phyloP scores from a whole-genome alignment of 306 rosid genomes.

The Heteromeles arbutifolia region DNA sequence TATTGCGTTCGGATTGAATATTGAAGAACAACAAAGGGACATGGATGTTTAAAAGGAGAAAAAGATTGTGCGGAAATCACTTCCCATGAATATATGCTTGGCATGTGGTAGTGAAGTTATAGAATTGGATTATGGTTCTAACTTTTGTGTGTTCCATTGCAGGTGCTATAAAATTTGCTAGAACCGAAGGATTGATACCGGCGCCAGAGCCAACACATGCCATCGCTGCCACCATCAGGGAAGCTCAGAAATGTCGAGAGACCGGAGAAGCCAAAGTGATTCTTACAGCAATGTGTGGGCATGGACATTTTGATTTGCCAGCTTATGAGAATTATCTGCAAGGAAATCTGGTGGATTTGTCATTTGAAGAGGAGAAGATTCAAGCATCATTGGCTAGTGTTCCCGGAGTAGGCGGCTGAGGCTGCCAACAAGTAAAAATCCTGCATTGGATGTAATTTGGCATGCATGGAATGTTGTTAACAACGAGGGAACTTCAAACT shows the following conservation, averaged over 20 bases:
- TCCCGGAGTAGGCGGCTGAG: slow-evolving; percentile 43
- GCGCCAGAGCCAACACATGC: slow-evolving; percentile 97
- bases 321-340: slow-evolving; percentile 79
- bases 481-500: too few species aligned
- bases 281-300: slow-evolving; percentile 95
- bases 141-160: slow-evolving; percentile 7
- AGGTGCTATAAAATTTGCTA: slow-evolving; percentile 89
- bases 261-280: slow-evolving; percentile 83
- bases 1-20: too few species aligned
- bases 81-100: too few species aligned
- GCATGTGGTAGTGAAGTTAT: background rate
- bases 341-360: slow-evolving; percentile 80
- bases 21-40: too few species aligned
- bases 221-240: slow-evolving; percentile 86
- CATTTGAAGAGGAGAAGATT: slow-evolving; percentile 61
- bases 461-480: background rate
- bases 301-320: slow-evolving; percentile 85
- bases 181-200: slow-evolving; percentile 87
- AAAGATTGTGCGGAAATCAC: too few species aligned
- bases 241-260: slow-evolving; percentile 69
- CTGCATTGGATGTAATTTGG: background rate
- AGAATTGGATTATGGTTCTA: background rate
- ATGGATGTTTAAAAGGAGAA: too few species aligned
- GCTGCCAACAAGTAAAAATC: background rate
- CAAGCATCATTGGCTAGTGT: slow-evolving; percentile 51